phyloP scores from a whole-genome alignment of 1,284 basidiomycete species.

The Ganoderma leucocontextum region DNA sequence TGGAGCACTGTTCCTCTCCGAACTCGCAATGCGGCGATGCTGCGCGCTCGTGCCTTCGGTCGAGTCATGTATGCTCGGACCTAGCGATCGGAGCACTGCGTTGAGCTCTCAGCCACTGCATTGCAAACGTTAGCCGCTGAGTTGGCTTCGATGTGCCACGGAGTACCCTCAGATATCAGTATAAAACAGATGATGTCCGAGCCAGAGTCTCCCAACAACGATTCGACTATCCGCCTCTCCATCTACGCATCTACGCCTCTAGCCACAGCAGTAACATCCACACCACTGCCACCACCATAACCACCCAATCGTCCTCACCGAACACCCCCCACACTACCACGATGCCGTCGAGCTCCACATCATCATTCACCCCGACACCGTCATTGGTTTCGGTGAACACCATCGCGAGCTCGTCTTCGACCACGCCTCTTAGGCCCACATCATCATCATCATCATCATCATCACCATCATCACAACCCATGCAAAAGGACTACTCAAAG shows the following conservation, averaged over 20 bases:
- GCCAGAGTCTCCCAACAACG: background rate
- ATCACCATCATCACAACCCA: background rate
- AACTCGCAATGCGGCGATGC: background rate
- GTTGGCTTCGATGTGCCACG: background rate
- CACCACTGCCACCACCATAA: constrained; percentile 1
- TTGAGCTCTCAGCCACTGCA: background rate
- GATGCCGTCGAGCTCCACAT: constrained; percentile 10
- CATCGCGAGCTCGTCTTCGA: constrained; percentile 15
- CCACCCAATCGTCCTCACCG: background rate
- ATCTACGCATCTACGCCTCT: background rate
- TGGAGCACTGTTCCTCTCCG: background rate
- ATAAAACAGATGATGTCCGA: background rate
- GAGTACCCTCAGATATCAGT: background rate
- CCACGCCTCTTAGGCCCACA: constrained; percentile 4
- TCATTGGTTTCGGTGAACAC: constrained; percentile 20
- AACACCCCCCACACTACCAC: constrained; percentile 31
- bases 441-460: background rate
- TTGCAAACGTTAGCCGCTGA: background rate
- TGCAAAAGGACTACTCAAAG: constrained; percentile 18
- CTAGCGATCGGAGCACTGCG: background rate
- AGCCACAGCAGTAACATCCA: background rate
- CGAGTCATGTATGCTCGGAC: background rate
- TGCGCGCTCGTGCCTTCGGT: background rate
- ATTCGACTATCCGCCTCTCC: background rate
- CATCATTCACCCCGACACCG: constrained; percentile 16